These are phyloP conservation scores for Forsythia suspensa DNA, from an alignment of 257 asterid genomes.

Conservation along the genomic window DNA sequence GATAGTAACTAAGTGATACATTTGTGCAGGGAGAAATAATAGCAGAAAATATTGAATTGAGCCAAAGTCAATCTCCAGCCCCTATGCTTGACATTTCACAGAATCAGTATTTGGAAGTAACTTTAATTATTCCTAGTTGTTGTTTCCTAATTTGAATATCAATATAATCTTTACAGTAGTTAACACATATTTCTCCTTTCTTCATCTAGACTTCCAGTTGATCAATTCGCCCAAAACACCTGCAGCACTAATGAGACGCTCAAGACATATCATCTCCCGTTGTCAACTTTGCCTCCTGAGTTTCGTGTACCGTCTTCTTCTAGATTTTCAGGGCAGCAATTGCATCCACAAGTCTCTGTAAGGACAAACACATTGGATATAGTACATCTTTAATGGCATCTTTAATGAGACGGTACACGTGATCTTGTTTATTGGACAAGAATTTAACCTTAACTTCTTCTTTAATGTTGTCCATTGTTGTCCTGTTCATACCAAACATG, in stretches of 20 bases:
- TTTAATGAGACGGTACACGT: no score
- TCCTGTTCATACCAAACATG: background rate
- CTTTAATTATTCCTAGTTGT: no score
- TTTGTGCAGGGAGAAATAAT: no score
- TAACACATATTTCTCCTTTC: background rate
- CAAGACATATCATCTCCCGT: background rate
- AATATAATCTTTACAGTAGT: no score
- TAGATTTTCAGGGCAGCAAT: background rate
- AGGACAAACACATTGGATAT: background rate
- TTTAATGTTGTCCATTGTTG: no score
- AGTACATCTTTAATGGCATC: no score
- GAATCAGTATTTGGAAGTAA: no score
- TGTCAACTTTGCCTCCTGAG: background rate
- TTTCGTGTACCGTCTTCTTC: background rate
- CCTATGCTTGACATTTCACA: no score
- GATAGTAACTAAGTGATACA: no score
- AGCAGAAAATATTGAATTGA: no score
- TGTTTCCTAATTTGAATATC: background rate
- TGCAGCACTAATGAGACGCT: background rate
- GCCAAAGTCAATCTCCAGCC: no score
- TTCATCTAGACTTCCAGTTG: background rate
- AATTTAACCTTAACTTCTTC: background rate
- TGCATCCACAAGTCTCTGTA: background rate
- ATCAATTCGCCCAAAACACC: background rate
- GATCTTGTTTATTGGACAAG: no score